phyloP scores from a whole-genome alignment of 352 stramenopile genomes.

The Phytophthora macrochlamydospora region DNA sequence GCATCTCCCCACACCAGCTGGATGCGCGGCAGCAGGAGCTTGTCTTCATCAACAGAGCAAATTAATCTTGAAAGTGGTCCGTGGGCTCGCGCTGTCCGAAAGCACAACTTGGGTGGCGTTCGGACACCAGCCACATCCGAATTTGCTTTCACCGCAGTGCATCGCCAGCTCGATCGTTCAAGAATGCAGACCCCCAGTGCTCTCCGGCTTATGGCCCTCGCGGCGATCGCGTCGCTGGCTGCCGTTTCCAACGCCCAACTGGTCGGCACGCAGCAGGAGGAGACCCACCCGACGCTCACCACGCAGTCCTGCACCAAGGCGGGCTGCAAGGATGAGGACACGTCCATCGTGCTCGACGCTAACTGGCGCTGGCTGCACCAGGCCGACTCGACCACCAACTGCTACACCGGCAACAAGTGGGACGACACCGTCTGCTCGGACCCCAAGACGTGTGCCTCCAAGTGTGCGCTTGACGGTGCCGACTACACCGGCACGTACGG shows the following conservation, averaged over 20 bases:
- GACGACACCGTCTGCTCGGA: conserved; percentile 36
- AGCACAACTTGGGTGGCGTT: background rate
- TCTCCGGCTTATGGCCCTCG: conserved; percentile 7
- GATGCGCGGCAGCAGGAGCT: conserved; percentile 1
- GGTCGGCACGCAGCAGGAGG: conserved; percentile 6
- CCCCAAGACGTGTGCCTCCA: conserved; percentile 31
- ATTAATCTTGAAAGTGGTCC: background rate
- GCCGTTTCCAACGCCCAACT: conserved; percentile 1
- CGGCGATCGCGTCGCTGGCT: background rate
- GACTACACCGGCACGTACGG: conserved; percentile 49
- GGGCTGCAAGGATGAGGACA: conserved; percentile 31
- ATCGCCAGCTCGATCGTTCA: background rate
- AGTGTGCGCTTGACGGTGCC: conserved; percentile 42
- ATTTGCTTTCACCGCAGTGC: conserved; percentile 4
- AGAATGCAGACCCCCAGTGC: conserved; percentile 5
- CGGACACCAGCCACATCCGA: conserved; percentile 1
- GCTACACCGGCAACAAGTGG: conserved; percentile 42
- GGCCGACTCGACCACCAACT: conserved; percentile 26
- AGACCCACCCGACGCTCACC: conserved; percentile 37
- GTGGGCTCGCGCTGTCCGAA: background rate
- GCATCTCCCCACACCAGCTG: background rate
- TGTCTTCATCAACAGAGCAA: background rate
- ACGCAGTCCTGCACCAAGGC: conserved; percentile 19
- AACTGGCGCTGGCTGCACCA: conserved; percentile 53
- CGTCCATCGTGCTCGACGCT: conserved; percentile 47